A percentile compares a stretch with the other conserved stretches of the same genome.
phyloP scores from a whole-genome alignment of 2,329 filamentous ascomycete genomes.

The Clonostachys sp. region DNA sequence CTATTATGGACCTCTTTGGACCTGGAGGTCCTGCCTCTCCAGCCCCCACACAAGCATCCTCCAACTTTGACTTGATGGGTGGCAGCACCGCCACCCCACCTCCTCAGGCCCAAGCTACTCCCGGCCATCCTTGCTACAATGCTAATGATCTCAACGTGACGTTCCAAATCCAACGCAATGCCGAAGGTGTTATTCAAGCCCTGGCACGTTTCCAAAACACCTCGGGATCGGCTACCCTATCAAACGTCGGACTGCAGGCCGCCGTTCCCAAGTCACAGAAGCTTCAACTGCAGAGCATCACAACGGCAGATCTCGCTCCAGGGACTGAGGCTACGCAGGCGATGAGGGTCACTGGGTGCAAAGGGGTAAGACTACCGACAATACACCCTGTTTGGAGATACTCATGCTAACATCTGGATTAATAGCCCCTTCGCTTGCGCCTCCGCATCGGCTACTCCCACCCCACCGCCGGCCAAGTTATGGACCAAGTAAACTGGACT shows the following conservation, averaged over 20 bases:
- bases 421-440: conserved; percentile 76
- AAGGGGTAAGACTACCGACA: conserved; percentile 68
- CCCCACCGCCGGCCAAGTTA: conserved; percentile 64
- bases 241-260: conserved; percentile 80
- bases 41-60: conserved; percentile 27
- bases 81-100: conserved; percentile 37
- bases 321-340: conserved; percentile 83
- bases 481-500: conserved; percentile 95
- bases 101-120: conserved; percentile 30
- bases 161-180: conserved; percentile 78
- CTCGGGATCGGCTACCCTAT: conserved; percentile 60
- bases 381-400: neutral
- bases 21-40: conserved; percentile 33
- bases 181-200: conserved; percentile 75
- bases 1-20: conserved; percentile 89
- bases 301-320: conserved; percentile 68
- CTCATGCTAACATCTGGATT: conserved; percentile 7
- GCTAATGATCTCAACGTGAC: conserved; percentile 80
- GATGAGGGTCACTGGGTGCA: conserved; percentile 82
- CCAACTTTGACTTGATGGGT: conserved; percentile 44
- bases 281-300: conserved; percentile 86
- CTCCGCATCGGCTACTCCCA: conserved; percentile 79
- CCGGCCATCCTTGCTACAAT: conserved; percentile 71
- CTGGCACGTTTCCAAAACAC: conserved; percentile 79
- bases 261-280: conserved; percentile 97